phyloP scores from a whole-genome alignment of 2,329 filamentous ascomycete genomes.

The Paradendryphiella salina region DNA sequence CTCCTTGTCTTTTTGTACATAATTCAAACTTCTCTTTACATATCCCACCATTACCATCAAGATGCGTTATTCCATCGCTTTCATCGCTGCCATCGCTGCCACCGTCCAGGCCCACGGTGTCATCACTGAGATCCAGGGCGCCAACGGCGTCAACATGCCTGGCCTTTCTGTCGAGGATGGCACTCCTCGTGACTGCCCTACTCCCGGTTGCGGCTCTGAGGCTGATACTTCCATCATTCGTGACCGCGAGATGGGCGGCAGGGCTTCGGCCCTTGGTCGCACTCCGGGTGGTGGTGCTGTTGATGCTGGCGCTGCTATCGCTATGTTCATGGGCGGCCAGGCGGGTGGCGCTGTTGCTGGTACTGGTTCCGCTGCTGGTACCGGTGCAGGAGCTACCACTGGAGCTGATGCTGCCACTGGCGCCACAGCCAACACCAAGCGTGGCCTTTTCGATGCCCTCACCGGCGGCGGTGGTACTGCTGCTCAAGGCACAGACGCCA shows the following conservation, averaged over 20 bases:
- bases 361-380: slow-evolving; percentile 45
- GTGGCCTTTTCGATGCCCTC: slow-evolving; percentile 34
- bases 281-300: slow-evolving; percentile 62
- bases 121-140: slow-evolving; percentile 59
- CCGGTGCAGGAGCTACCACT: slow-evolving; percentile 42
- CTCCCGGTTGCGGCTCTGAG: slow-evolving; percentile 65
- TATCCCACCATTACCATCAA: slow-evolving; percentile 33
- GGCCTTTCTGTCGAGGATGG: slow-evolving; percentile 65
- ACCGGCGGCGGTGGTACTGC: slow-evolving; percentile 19
- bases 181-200: slow-evolving; percentile 68
- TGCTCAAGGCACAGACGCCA: slow-evolving; percentile 17
- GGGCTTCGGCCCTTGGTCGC: slow-evolving; percentile 65
- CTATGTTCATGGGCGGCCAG: slow-evolving; percentile 10
- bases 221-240: slow-evolving; percentile 73
- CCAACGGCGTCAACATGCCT: slow-evolving; percentile 66
- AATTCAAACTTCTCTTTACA: slow-evolving; percentile 7
- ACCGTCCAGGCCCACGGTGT: slow-evolving; percentile 62
- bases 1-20: slow-evolving; percentile 5
- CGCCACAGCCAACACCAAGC: slow-evolving; percentile 17
- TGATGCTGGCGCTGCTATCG: slow-evolving; percentile 9
- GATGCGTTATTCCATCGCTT: slow-evolving; percentile 55
- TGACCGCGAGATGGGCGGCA: slow-evolving; percentile 59
- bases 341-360: slow-evolving; percentile 55
- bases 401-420: slow-evolving; percentile 13
- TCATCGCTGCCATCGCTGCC: slow-evolving; percentile 53